phyloP scores from a whole-genome alignment of 2,329 filamentous ascomycete species.

The Xylogone sp. region DNA sequence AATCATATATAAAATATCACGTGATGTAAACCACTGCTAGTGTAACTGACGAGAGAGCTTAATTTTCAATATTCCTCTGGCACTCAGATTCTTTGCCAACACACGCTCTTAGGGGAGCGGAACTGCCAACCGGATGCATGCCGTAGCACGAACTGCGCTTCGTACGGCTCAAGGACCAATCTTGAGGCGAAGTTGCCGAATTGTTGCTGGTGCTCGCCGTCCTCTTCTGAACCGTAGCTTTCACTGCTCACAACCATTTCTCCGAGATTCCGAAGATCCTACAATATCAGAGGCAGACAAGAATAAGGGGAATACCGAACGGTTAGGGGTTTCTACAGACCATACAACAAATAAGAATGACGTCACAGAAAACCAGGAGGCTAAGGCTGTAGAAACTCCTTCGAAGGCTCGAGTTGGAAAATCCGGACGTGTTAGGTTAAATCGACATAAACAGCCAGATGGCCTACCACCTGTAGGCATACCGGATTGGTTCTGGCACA shows the following conservation, averaged over 20 bases:
- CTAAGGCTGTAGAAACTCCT: conserved; percentile 3
- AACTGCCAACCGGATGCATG: conserved; percentile 27
- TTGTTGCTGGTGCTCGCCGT: conserved; percentile 23
- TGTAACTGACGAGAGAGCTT: neutral
- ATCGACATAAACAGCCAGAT: conserved; percentile 18
- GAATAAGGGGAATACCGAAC: conserved; percentile 7
- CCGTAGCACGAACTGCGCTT: conserved; percentile 22
- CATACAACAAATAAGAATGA: neutral
- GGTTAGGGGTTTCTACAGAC: conserved; percentile 1
- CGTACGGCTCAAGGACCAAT: conserved; percentile 23
- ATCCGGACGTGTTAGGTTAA: conserved; percentile 14
- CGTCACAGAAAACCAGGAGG: neutral
- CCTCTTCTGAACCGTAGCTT: conserved; percentile 23
- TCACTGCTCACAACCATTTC: conserved; percentile 21
- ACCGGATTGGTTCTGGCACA: conserved; percentile 52
- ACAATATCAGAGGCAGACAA: neutral
- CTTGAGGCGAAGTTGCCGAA: conserved; percentile 24
- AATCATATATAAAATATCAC: too few species aligned
- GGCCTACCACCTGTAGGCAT: conserved; percentile 49
- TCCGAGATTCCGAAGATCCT: conserved; percentile 10
- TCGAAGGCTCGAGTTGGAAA: conserved; percentile 14
- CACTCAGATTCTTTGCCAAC: neutral
- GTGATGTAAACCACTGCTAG: neutral
- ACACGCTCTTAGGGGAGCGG: conserved; percentile 22
- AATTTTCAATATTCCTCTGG: neutral